Evolutionary conservation across 75 land plant genomes (phyloP), one percentile per base, ranked within the genome.

Genomic region (Pinus tabuliformis): DNA sequence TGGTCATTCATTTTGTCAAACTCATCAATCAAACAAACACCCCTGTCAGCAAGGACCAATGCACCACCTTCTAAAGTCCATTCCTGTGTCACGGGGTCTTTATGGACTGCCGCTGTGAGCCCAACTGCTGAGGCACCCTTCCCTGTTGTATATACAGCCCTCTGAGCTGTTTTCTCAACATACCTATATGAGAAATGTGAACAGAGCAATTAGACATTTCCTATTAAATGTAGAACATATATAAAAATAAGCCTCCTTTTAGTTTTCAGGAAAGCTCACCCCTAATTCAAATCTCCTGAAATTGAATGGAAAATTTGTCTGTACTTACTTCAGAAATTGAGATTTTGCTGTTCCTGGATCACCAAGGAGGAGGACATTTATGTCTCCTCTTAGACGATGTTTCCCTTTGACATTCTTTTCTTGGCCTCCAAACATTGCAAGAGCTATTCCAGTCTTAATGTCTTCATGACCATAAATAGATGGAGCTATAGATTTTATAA

Each of bases 1-100:
- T 97, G 99, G 76, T 97, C 99, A 83, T 97, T 97, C 99, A 97
- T 97, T 75, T 97, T 97, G 81, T 97, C 99, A 86, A 97, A 97
- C 82, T 97, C 99, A 70, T 97, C 99, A 81, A 97, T 97, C 20
- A 97, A 85, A 75, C 99, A 97, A 24, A 94, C 86, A 39, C 99
- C 99, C 79, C 89, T 83, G 75, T 97, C 99, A 60, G 99, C 99
- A 36, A 97, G 78, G 57, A 97, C 99, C 82, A 97, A 90, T 18
- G 99, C 99, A 16, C 99, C 99, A 76, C 99, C 99, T 86, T 97
- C 99, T 64, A 97, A 86, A 12, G 98, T 97, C 99, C 99, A 97
- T 65, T 97, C 99, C 70, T 91, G 82, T 57, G 99, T 97, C 18
- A 97, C 86, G 21, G 99, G 99, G 64, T 97, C 99, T 83, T 97